These are phyloP conservation scores for Xylariaceae sp. DNA, from an alignment of 2,329 filamentous ascomycete species.

Conservation along the genomic window DNA sequence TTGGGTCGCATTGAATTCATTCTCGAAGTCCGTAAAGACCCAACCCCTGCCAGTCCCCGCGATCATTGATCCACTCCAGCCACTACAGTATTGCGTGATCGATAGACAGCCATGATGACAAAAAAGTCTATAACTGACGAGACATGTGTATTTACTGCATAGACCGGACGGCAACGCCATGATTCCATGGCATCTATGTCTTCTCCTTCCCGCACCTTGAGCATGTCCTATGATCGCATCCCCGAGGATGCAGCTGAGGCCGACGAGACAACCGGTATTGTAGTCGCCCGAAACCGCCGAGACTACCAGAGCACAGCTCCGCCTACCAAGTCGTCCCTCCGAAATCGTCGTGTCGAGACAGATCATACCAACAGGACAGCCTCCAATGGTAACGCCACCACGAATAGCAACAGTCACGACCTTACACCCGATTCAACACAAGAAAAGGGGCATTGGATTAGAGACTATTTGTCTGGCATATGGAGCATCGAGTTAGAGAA, in stretches of 20 bases:
- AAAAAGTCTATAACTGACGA: no score
- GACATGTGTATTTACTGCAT: no score
- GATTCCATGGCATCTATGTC: no score
- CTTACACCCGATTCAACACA: slow-evolving; percentile 17
- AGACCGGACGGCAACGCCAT: slow-evolving; percentile 43
- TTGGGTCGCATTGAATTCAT: no score
- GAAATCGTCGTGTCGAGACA: no score
- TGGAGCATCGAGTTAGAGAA: slow-evolving; percentile 74
- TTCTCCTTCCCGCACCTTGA: slow-evolving; percentile 18
- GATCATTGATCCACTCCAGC: no score
- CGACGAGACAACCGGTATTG: slow-evolving; percentile 42
- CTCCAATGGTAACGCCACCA: no score
- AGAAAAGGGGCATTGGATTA: slow-evolving; percentile 47
- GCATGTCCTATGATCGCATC: slow-evolving; percentile 17
- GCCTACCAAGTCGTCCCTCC: slow-evolving; percentile 22
- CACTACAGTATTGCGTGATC: not conserved
- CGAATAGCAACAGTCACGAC: slow-evolving; percentile 12
- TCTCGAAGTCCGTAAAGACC: no score
- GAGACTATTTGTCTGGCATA: slow-evolving; percentile 43
- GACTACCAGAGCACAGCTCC: slow-evolving; percentile 40
- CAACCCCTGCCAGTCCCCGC: no score
- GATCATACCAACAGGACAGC: no score
- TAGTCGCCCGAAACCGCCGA: slow-evolving; percentile 32
- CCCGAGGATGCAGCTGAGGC: slow-evolving; percentile 18
- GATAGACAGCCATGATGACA: not conserved